Base-by-base conservation (phyloP, 2,329 filamentous ascomycete species). In the Epichloe aotearoae region DNA sequence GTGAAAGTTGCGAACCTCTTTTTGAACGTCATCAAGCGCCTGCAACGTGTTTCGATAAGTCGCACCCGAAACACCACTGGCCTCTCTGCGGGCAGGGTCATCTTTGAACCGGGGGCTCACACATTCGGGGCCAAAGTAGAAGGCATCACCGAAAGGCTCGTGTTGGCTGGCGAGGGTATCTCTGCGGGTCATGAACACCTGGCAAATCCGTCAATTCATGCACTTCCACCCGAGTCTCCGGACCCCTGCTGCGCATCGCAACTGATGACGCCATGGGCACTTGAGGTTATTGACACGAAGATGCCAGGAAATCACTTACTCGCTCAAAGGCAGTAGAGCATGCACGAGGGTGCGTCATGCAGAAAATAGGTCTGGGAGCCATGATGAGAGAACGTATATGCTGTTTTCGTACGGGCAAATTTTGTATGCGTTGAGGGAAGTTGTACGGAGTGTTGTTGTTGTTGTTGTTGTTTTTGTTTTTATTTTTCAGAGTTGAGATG, bases 301-400 rank as follows among this genome's bases (percentile, higher is more conserved):
- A 20, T 42, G 40, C 17, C 5, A 45, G 30, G 30, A 8, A 33
- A 12, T 14, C 5, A 70, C 76, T 63, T 75, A 94, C 91, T 69
- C 91, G 78, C 74, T 98, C 93, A 72, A 97, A 98, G 33, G 93
- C 93, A 46, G 93, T 97, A 52, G 90, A 96, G 73, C 90, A 96
- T 57, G 91, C 88, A 69, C 93, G 79, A 37, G 93, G 93, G 69
- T 97, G 91, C 61, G 93, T 97, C 52, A 84, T 88, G 62, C 93
- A 83, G 66, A 97, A 97, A 66, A 97, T 87, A 39, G 93, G 52
- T 53, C 39, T 46, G 8, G 46, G 50, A 3, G 50, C 52, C 52
- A 53, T 53, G 43, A 38, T 52, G 42, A 33, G 15, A 20, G 17
- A 23, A 14, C 6, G 43, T 34, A 17, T 14, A 5, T 39, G 38